phyloP scores from a whole-genome alignment of 2,329 filamentous ascomycete species.

The Aspergillus puulaauensis region DNA sequence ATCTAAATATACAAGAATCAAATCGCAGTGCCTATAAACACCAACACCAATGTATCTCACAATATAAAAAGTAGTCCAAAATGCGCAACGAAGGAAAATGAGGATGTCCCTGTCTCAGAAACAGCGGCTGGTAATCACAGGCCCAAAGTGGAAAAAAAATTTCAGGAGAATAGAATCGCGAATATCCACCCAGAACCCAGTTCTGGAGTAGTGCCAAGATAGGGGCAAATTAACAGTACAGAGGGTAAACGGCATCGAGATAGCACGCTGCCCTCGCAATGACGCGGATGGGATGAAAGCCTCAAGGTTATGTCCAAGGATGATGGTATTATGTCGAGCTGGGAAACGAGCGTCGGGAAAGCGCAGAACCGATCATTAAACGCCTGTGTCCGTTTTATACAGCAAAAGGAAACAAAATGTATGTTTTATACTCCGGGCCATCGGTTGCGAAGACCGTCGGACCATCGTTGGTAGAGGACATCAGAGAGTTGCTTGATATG shows the following conservation, averaged over 20 bases:
- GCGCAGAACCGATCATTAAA: conserved; percentile 22
- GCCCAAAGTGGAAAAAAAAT: conserved; percentile 9
- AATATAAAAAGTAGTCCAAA: conserved; percentile 11
- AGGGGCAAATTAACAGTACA: conserved; percentile 1
- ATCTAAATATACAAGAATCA: conserved; percentile 14
- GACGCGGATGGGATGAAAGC: background rate
- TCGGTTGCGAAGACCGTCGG: conserved; percentile 72
- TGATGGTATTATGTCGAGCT: conserved; percentile 11
- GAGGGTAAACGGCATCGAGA: background rate
- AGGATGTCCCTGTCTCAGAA: conserved; percentile 15
- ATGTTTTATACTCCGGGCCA: conserved; percentile 52
- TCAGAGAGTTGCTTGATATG: conserved; percentile 87
- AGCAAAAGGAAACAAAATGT: conserved; percentile 22
- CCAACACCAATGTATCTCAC: conserved; percentile 17
- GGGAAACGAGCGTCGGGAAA: conserved; percentile 12
- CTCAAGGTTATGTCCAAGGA: background rate
- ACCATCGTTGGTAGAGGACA: conserved; percentile 88
- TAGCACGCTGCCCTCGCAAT: background rate
- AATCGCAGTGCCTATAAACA: conserved; percentile 14
- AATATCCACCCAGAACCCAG: conserved; percentile 13
- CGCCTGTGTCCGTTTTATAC: conserved; percentile 30
- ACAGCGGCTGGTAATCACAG: conserved; percentile 11
- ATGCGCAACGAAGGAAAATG: conserved; percentile 12
- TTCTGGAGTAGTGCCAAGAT: conserved; percentile 1
- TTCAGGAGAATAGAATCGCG: conserved; percentile 15